Evolutionary conservation across 768 basidiomycete species (phyloP), one percentile per base, ranked within the genome.

Genomic region (Amanita inopinata): DNA sequence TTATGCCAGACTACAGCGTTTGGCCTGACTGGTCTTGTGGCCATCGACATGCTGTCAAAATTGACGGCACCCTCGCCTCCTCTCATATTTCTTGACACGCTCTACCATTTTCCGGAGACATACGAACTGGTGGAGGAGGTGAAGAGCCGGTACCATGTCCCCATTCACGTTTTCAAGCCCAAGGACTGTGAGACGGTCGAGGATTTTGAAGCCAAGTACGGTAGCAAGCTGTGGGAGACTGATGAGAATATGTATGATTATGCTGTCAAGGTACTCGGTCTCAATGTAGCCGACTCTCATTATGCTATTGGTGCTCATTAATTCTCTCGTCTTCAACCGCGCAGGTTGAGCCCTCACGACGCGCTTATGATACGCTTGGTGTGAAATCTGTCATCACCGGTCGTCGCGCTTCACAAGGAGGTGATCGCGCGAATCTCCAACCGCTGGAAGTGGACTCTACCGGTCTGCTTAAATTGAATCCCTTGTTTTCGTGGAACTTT

Each of bases 1-100:
- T 67, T 98, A 14, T 80, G 79, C 61, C 94, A 99, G 59, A 97
- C 96, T 4, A 98, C 94, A 4, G 94, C 96, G 0, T 94, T 99
- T 56, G 96, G 96, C 5, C 71, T 97, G 46, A 97, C 93, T 0
- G 94, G 96, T 7, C 79, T 93, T 40, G 91, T 90, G 43, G 82
- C 91, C 14, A 80, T 88, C 47, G 91, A 96, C 59, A 96, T 99
- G 89, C 76, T 98, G 41, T 83, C 87, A 24, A 86, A 87, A 59
- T 67, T 92, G 48, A 80, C 82, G 2, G 46, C 65, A 19, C 56
- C 63, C 12, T 73, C 75, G 0, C 87, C 87, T 1, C 90, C 92
- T 1, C 73, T 97, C 14, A 91, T 98, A 65, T 98, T 99, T 66
- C 64, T 97, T 57, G 93, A 99, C 65, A 98, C 96, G 0, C 70